Conservation (phyloP, 2,329 filamentous ascomycete species). For the Apiospora aurea region DNA sequence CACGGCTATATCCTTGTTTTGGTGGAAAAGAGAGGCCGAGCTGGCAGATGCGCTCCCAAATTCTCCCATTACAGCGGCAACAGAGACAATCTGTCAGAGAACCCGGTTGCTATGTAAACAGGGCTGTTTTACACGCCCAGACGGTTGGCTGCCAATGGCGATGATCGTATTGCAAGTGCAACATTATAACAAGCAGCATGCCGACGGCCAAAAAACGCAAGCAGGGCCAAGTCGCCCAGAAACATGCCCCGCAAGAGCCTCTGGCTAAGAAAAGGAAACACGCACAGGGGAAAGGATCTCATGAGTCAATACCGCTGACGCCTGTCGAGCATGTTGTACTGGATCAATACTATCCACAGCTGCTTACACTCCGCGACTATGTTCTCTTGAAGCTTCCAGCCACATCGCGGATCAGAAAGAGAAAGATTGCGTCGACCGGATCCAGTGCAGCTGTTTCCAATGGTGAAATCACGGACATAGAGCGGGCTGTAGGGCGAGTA, state of each 20-base stretch:
- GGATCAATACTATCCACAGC: conserved; percentile 69
- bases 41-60: not conserved
- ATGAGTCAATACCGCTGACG: conserved; percentile 3
- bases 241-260: not conserved
- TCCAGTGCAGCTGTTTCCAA: conserved; percentile 32
- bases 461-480: conserved; percentile 40
- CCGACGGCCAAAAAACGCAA: not conserved
- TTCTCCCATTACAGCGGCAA: not conserved
- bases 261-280: conserved; percentile 4
- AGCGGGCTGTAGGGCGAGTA: conserved; percentile 58
- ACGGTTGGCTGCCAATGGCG: not conserved
- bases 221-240: not conserved
- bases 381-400: conserved; percentile 69
- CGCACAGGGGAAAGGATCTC: not conserved
- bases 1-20: conserved; percentile 2
- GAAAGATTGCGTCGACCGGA: conserved; percentile 60
- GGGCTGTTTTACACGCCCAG: not conserved
- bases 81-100: not conserved
- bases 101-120: conserved; percentile 15
- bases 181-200: conserved; percentile 4
- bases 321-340: conserved; percentile 67
- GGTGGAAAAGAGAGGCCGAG: conserved; percentile 11
- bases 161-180: not conserved
- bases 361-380: conserved; percentile 74
- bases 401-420: conserved; percentile 69